Base-by-base conservation (phyloP, 108 stramenopile genomes). In the Cyclostephanos invisitatus region DNA sequence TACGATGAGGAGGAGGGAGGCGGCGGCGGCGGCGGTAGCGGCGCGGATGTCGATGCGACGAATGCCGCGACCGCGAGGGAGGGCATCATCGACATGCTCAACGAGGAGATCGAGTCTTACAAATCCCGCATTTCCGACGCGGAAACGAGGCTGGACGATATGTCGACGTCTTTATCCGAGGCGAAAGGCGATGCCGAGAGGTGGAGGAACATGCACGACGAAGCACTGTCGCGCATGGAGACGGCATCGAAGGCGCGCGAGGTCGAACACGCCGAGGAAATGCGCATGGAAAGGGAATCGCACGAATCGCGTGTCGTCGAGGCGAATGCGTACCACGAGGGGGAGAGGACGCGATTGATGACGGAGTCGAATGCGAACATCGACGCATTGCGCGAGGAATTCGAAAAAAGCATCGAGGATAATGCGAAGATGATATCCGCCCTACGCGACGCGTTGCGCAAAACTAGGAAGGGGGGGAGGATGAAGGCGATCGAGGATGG, bases 111-210 rank as follows among this genome's bases (percentile, higher is more conserved):
- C 5, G 14, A 10, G 21, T 44, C 5, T 0, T 73, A 69, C 49
- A 57, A 68, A 51, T 57, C 46, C 22, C 59, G 64, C 37, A 71
- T 80, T 25, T 57, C 8, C 2, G 49, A 25, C 3, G 63, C 72
- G 53, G 35, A 62, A 40, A 29, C 25, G 5, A 25, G 63, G 11
- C 32, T 80, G 20, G 40, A 44, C 3, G 24, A 55, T 4, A 42
- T 64, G 11, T 35, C 51, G 24, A 18, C 3, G 3, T 38, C 55
- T 27, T 42, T 73, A 18, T 29, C 29, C 11, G 17, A 25, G 5
- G 79, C 78, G 2, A 58, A 72, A 59, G 46, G 46, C 8, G 72
- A 80, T 18, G 72, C 62, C 11, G 11, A 44, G 51, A 62, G 57
- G 29, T 66, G 44, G 55, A 68, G 68, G 47, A 5, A 22, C 1